These are phyloP conservation scores for Candida ovalis DNA, from an alignment of 805 yeast species.

Conservation along the genomic window DNA sequence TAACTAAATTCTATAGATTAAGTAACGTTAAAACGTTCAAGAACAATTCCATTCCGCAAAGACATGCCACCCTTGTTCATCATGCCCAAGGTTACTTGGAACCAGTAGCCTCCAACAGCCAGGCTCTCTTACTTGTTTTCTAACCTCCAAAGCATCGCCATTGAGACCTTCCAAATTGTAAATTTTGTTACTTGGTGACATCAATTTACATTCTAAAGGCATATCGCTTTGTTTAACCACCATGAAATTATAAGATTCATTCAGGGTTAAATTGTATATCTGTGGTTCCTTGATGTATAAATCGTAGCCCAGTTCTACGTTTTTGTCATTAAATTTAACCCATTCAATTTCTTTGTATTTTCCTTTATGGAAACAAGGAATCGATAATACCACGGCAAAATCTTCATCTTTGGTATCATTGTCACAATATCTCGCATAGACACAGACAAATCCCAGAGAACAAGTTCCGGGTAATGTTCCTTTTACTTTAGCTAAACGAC, in stretches of 20 bases:
- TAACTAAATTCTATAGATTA: not conserved
- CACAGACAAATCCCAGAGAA: constrained; percentile 65
- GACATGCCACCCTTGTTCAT: constrained; percentile 77
- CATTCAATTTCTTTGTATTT: constrained; percentile 51
- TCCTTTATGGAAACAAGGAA: constrained; percentile 76
- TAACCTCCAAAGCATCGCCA: constrained; percentile 51
- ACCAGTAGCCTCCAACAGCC: constrained; percentile 87
- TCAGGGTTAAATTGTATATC: constrained; percentile 51
- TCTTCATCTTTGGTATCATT: constrained; percentile 36
- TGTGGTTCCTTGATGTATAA: constrained; percentile 86
- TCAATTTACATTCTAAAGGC: constrained; percentile 54
- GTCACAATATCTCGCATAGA: constrained; percentile 45
- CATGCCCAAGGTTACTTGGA: constrained; percentile 49
- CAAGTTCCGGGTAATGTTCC: constrained; percentile 73
- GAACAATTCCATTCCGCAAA: constrained; percentile 86
- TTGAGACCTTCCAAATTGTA: constrained; percentile 53
- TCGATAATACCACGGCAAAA: constrained; percentile 62
- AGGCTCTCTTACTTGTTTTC: constrained; percentile 58
- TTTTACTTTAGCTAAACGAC: constrained; percentile 71
- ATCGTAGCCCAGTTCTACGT: constrained; percentile 60
- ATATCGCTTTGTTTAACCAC: constrained; percentile 57
- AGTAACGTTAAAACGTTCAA: not conserved
- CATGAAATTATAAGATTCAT: constrained; percentile 62
- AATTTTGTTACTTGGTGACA: constrained; percentile 82
- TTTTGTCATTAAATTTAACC: constrained; percentile 69